These are phyloP conservation scores for Erodium trifolium DNA, from an alignment of 441 rosid genomes.

Conservation along the genomic window DNA sequence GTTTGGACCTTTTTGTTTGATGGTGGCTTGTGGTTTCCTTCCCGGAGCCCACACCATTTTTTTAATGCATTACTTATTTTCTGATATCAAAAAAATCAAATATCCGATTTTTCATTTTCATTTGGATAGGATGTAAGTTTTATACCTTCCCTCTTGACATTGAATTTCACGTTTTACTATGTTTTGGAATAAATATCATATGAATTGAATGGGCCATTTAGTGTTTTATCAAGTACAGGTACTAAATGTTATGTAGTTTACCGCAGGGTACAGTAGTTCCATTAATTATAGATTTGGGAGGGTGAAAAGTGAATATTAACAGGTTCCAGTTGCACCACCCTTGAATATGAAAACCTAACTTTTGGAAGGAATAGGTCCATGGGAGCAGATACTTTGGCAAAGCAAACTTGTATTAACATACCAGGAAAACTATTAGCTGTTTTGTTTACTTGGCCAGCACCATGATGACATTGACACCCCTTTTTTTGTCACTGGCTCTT, in stretches of 20 bases:
- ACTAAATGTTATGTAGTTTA: slow-evolving; percentile 15
- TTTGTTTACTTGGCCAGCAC: no score
- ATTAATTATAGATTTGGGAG: not conserved
- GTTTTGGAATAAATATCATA: not conserved
- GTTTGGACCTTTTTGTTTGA: no score
- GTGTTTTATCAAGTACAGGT: slow-evolving; percentile 17
- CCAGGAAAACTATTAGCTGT: no score
- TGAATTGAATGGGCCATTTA: slow-evolving; percentile 19
- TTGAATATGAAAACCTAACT: not conserved
- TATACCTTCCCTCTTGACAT: not conserved
- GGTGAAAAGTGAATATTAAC: not conserved
- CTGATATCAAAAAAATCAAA: not conserved
- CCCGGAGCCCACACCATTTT: no score
- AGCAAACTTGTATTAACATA: no score
- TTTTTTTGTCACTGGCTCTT: no score
- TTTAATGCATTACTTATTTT: no score
- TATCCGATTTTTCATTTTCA: not conserved
- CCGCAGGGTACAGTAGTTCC: not conserved
- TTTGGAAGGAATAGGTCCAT: not conserved
- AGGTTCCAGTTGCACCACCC: not conserved
- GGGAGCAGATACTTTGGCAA: not conserved
- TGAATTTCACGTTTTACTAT: no score
- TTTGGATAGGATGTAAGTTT: not conserved
- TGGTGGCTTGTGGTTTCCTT: no score
- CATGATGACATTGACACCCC: no score